A percentile compares a stretch with the other conserved stretches of the same genome.
Evolutionary conservation across 1,284 basidiomycete genomes (phyloP).

Genomic region (Takashimella koratensis): DNA sequence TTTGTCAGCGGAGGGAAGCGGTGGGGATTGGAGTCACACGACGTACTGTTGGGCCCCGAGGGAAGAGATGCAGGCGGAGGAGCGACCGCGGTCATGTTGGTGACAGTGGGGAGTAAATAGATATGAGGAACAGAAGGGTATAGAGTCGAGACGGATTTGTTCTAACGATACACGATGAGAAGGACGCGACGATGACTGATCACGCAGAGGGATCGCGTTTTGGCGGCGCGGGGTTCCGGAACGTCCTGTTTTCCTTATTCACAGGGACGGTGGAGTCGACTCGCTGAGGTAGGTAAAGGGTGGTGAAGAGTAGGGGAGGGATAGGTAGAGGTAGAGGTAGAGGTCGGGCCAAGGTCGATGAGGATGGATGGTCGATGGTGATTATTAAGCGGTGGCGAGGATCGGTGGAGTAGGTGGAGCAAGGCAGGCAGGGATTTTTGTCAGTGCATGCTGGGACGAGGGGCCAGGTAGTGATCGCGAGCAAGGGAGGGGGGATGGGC

Average conservation of each 20-base stretch:
- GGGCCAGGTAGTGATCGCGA: neutral
- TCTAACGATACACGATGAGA: neutral
- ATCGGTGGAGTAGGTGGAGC: neutral
- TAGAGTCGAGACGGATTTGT: neutral
- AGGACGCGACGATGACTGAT: conserved; percentile 1
- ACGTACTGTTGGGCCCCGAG: neutral
- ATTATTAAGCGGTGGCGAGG: neutral
- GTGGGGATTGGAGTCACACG: no score
- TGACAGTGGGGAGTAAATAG: no score
- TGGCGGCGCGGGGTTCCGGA: neutral
- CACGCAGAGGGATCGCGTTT: neutral
- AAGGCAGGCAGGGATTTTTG: neutral
- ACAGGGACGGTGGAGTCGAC: neutral
- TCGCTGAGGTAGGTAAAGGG: neutral
- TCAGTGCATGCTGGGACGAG: neutral
- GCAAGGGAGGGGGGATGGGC: neutral
- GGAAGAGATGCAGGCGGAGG: conserved; percentile 16
- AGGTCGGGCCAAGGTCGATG: neutral
- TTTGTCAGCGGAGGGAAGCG: neutral
- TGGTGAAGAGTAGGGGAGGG: neutral
- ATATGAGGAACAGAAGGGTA: neutral
- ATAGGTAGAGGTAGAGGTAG: neutral
- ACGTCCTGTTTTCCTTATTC: neutral
- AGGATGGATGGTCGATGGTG: neutral
- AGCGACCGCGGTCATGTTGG: conserved; percentile 24